Evolutionary conservation across 441 rosid species (phyloP).

Genomic region (Kokia cookei): DNA sequence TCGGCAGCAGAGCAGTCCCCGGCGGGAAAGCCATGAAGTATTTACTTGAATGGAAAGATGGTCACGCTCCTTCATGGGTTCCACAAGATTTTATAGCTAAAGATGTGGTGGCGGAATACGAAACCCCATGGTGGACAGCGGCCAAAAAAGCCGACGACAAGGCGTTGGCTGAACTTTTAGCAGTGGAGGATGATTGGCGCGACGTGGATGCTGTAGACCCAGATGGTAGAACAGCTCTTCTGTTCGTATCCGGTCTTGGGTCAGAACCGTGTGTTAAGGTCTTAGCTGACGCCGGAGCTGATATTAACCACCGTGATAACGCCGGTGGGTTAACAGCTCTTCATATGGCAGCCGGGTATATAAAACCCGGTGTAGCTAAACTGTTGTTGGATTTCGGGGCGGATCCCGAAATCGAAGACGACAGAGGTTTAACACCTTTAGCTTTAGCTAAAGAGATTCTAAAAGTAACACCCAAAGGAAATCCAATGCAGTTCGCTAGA

Average conservation of each 20-base stretch:
- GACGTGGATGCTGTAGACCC: slow-evolving; percentile 70
- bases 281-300: slow-evolving; percentile 68
- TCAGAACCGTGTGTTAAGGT: slow-evolving; percentile 60
- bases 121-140: slow-evolving; percentile 90
- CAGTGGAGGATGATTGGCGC: slow-evolving; percentile 41
- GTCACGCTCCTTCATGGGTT: slow-evolving; percentile 81
- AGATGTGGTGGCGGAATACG: slow-evolving; percentile 84
- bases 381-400: slow-evolving; percentile 57
- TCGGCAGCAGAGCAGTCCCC: slow-evolving; percentile 58
- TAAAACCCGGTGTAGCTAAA: slow-evolving; percentile 59
- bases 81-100: slow-evolving; percentile 62
- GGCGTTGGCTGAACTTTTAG: slow-evolving; percentile 40
- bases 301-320: slow-evolving; percentile 51
- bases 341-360: slow-evolving; percentile 89
- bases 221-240: slow-evolving; percentile 78
- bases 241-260: slow-evolving; percentile 74
- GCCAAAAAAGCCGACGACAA: slow-evolving; percentile 78
- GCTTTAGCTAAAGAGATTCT: slow-evolving; percentile 60
- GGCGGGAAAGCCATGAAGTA: slow-evolving; percentile 64
- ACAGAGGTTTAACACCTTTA: slow-evolving; percentile 57
- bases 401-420: slow-evolving; percentile 65
- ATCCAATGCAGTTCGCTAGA: slow-evolving; percentile 67
- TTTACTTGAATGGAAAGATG: slow-evolving; percentile 86
- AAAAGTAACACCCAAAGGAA: slow-evolving; percentile 71
- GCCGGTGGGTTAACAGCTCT: slow-evolving; percentile 79